These are phyloP conservation scores for Pestalotiopsis sp. DNA, from an alignment of 2,329 filamentous ascomycete genomes.

Conservation along the genomic window DNA sequence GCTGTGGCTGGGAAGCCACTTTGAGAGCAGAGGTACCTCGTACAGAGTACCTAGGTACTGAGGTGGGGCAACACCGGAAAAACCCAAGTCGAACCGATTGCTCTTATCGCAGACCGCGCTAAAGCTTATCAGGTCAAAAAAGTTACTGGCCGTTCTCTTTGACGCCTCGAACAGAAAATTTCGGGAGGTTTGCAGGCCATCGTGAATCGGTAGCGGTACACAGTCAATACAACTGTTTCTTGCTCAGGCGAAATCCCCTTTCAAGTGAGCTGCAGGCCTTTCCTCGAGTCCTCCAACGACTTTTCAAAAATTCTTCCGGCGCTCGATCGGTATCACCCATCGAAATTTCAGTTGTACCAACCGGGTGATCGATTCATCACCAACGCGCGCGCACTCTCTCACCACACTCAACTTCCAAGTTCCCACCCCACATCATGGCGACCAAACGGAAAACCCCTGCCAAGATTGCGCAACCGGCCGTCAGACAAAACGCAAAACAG, in stretches of 20 bases:
- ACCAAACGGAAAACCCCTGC: constrained; percentile 63
- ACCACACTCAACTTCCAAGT: neutral
- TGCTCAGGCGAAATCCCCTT: neutral
- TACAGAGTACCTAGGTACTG: neutral
- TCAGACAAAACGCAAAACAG: constrained; percentile 56
- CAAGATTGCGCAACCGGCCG: constrained; percentile 58
- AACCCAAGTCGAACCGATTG: neutral
- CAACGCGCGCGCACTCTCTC: neutral
- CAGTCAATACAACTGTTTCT: neutral
- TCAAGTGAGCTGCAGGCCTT: neutral
- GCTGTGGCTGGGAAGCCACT: neutral
- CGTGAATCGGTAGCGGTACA: neutral
- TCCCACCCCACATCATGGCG: constrained; percentile 45
- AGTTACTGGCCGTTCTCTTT: constrained; percentile 1
- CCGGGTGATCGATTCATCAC: neutral
- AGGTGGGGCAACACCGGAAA: neutral
- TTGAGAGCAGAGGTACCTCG: neutral
- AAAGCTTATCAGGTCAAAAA: constrained; percentile 8
- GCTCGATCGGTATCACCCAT: neutral
- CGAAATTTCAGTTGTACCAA: neutral
- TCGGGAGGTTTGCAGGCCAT: neutral
- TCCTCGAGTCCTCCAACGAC: neutral
- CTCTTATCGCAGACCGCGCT: neutral
- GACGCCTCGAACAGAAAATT: constrained; percentile 9
- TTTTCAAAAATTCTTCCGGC: neutral